Percentiles rank a stretch among this genome's conserved stretches.
Evolutionary conservation across 1,284 basidiomycete genomes (phyloP).

Genomic region (Cronartium ribicola): DNA sequence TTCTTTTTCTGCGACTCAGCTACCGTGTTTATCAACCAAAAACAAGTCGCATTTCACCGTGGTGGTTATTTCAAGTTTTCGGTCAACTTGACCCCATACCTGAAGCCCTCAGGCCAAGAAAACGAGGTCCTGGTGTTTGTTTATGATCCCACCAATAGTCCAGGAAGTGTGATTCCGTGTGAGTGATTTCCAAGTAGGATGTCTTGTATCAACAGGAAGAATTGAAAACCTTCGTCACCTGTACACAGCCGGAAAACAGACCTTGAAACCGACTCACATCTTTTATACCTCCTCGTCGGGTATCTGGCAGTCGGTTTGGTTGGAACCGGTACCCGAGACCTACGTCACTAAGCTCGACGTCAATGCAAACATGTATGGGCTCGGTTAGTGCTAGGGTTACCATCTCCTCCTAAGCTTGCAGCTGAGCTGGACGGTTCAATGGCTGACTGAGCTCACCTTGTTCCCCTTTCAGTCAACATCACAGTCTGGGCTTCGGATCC

Average conservation of each 20-base stretch:
- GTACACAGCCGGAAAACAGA: constrained; percentile 25
- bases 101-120: constrained; percentile 19
- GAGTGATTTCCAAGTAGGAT: constrained; percentile 13
- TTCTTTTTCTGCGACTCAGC: constrained; percentile 7
- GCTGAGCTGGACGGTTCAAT: no score
- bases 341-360: constrained; percentile 16
- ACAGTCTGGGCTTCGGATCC: constrained; percentile 13
- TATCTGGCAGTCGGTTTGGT: constrained; percentile 42
- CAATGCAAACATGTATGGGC: constrained; percentile 21
- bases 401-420: neutral
- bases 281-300: constrained; percentile 41
- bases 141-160: constrained; percentile 40
- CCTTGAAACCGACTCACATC: constrained; percentile 15
- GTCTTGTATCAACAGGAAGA: neutral
- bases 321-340: constrained; percentile 38
- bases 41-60: constrained; percentile 40
- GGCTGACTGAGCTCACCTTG: no score
- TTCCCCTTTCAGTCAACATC: constrained; percentile 15
- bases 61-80: constrained; percentile 42
- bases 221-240: neutral
- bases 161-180: constrained; percentile 18
- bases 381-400: neutral
- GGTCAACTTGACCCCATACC: constrained; percentile 29
- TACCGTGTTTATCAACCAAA: constrained; percentile 42
- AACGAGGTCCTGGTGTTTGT: constrained; percentile 43